Evolutionary conservation across 208 protist species (phyloP).

Genomic region (Leishmania mexicana): DNA sequence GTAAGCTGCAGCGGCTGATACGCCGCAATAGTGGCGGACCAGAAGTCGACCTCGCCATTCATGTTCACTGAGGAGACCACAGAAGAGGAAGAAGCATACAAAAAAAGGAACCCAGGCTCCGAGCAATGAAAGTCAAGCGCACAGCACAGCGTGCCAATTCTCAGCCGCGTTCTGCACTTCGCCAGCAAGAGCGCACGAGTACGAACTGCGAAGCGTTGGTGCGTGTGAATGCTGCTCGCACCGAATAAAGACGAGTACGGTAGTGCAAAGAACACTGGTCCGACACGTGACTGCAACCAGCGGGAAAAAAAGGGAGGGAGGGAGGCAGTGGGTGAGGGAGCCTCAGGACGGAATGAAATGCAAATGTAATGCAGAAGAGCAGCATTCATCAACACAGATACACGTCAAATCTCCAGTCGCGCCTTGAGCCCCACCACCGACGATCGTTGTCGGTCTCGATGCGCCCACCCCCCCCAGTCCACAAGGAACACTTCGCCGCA

Average conservation of each 20-base stretch:
- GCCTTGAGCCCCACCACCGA: background rate
- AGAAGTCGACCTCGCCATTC: constrained; percentile 64
- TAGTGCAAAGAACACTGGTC: background rate
- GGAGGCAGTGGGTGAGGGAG: background rate
- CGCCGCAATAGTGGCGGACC: constrained; percentile 71
- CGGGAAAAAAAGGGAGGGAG: background rate
- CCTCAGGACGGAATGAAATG: background rate
- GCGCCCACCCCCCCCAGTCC: background rate
- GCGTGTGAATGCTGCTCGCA: background rate
- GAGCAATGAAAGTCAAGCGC: background rate
- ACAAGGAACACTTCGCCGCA: background rate
- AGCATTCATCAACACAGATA: background rate
- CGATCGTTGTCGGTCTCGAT: background rate
- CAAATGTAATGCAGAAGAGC: background rate
- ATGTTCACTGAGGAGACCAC: background rate
- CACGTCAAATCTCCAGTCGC: background rate
- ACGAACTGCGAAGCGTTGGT: background rate
- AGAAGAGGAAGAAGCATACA: too few species aligned
- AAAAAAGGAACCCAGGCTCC: too few species aligned
- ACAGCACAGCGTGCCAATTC: background rate
- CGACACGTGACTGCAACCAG: background rate
- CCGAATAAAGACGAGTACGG: constrained; percentile 2
- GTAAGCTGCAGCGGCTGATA: constrained; percentile 76
- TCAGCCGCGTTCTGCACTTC: background rate
- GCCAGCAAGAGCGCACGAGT: background rate